Evolutionary conservation across 2,329 filamentous ascomycete genomes (phyloP).

Genomic region (Botrytis medusae): DNA sequence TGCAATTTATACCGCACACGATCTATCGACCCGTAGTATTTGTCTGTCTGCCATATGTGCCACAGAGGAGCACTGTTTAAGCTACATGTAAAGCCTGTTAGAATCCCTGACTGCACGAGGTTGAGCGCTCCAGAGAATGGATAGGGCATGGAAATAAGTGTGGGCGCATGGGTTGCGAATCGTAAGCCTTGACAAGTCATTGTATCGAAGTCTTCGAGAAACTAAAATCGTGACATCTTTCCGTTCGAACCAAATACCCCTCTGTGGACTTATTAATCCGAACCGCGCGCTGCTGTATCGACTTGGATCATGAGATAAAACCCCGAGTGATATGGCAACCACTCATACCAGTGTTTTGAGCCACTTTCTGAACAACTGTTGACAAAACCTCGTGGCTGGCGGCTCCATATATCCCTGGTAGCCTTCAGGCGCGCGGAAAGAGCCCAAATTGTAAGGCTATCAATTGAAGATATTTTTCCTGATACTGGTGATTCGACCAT

Average conservation of each 20-base stretch:
- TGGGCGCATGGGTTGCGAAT: neutral
- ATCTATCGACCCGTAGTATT: slow-evolving; percentile 9
- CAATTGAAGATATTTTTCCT: slow-evolving; percentile 19
- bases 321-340: slow-evolving; percentile 27
- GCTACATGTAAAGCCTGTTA: neutral
- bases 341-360: slow-evolving; percentile 33
- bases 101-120: neutral
- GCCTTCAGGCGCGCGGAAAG: slow-evolving; percentile 34
- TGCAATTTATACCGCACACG: neutral
- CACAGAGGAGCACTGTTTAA: slow-evolving; percentile 4
- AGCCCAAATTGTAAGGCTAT: slow-evolving; percentile 22
- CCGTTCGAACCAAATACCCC: slow-evolving; percentile 2
- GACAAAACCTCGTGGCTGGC: slow-evolving; percentile 30
- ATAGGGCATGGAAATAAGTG: too few relatives aligned
- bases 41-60: neutral
- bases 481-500: slow-evolving; percentile 13
- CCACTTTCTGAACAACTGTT: slow-evolving; percentile 31
- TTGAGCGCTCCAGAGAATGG: neutral
- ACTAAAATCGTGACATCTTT: slow-evolving; percentile 5
- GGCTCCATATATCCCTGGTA: slow-evolving; percentile 26
- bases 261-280: neutral
- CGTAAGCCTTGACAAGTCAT: neutral
- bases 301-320: slow-evolving; percentile 2
- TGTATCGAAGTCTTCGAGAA: slow-evolving; percentile 21
- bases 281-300: slow-evolving; percentile 21